Evolutionary conservation across 2,329 filamentous ascomycete species (phyloP).

Genomic region (Penicillium sp.): DNA sequence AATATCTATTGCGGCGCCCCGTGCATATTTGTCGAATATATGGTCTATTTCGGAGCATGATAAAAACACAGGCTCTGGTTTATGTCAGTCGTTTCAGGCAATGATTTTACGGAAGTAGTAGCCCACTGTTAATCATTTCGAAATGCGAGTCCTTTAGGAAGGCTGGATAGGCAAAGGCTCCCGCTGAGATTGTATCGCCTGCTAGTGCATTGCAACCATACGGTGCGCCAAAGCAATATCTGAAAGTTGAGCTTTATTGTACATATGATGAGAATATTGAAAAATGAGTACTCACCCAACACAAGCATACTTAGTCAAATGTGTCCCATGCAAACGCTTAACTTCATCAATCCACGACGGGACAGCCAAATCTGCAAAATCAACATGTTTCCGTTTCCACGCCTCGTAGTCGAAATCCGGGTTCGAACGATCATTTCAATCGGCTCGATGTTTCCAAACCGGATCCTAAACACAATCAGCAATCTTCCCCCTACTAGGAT

Average conservation of each 20-base stretch:
- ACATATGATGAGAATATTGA: too few species aligned
- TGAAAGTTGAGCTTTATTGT: too few species aligned
- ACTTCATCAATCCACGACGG: slow-evolving; percentile 27
- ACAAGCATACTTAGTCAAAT: background rate
- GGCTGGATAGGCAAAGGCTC: slow-evolving; percentile 58
- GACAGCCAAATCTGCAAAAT: slow-evolving; percentile 49
- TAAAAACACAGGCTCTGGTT: slow-evolving; percentile 4
- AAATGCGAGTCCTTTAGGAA: slow-evolving; percentile 56
- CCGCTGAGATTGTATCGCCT: slow-evolving; percentile 41
- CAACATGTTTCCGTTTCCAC: slow-evolving; percentile 53
- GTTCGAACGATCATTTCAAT: slow-evolving; percentile 26
- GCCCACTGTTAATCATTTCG: slow-evolving; percentile 32
- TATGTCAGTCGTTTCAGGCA: too few species aligned
- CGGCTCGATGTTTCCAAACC: slow-evolving; percentile 33
- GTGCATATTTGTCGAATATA: background rate
- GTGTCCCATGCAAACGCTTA: background rate
- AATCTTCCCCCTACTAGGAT: background rate
- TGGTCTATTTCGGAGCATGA: slow-evolving; percentile 1
- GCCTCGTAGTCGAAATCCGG: slow-evolving; percentile 53
- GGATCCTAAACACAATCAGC: slow-evolving; percentile 1
- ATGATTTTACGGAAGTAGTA: too few species aligned
- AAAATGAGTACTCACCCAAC: background rate
- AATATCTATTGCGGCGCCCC: slow-evolving; percentile 11
- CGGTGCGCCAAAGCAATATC: slow-evolving; percentile 40
- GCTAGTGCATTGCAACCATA: slow-evolving; percentile 52